phyloP scores from a whole-genome alignment of 441 rosid genomes.

The Erodium moschatum region DNA sequence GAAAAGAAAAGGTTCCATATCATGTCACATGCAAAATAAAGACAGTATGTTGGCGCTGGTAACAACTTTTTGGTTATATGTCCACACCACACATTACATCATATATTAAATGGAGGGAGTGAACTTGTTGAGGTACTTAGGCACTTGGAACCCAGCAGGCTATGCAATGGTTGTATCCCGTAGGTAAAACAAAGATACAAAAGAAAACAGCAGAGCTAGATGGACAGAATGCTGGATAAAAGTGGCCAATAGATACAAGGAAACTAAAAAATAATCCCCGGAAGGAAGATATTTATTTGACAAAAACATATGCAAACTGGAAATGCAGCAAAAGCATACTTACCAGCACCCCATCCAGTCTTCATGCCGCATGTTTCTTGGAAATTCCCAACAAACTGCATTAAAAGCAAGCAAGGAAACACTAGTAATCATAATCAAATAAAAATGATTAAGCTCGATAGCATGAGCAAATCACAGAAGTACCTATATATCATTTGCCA shows the following conservation, averaged over 20 bases:
- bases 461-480: not conserved
- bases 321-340: constrained; percentile 16
- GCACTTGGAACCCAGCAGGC: not conserved
- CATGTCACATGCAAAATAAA: too few relatives aligned
- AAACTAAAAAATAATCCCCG: not conserved
- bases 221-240: not conserved
- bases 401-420: constrained; percentile 14
- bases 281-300: not conserved
- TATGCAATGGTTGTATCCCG: not conserved
- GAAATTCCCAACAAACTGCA: constrained; percentile 76
- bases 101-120: not conserved
- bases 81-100: not conserved
- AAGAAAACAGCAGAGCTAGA: not conserved
- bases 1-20: too few relatives aligned
- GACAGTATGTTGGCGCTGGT: not conserved
- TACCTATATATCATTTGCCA: not conserved
- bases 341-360: constrained; percentile 86
- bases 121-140: not conserved
- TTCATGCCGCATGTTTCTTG: constrained; percentile 62
- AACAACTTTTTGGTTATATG: not conserved
- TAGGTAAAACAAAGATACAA: not conserved
- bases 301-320: not conserved
- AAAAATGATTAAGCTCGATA: not conserved
- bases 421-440: not conserved
- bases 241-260: not conserved